A percentile compares a stretch with the other conserved stretches of the same genome.
Evolutionary conservation across 2,329 filamentous ascomycete species (phyloP).

Genomic region (Penicillium sp.): DNA sequence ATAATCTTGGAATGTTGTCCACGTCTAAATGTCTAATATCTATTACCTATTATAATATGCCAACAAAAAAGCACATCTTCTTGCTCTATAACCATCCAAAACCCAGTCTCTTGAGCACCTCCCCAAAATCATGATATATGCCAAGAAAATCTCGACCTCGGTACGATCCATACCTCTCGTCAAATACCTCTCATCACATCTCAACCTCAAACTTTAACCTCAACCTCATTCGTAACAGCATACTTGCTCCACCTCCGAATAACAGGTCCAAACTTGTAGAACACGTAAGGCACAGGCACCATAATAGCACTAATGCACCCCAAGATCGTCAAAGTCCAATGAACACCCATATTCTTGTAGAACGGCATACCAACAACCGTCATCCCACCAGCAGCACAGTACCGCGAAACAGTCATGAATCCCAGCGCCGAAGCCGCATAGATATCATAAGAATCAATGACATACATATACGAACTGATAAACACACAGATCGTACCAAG

Average conservation of each 20-base stretch:
- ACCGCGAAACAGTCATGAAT: conserved; percentile 45
- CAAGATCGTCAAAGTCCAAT: conserved; percentile 47
- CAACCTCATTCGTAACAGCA: conserved; percentile 15
- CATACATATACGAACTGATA: conserved; percentile 56
- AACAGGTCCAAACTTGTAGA: conserved; percentile 21
- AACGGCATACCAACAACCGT: conserved; percentile 38
- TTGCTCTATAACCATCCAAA: too few species aligned
- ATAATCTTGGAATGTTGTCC: too few species aligned
- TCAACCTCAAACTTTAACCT: conserved; percentile 1
- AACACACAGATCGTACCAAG: conserved; percentile 53
- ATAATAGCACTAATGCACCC: conserved; percentile 40
- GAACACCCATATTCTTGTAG: conserved; percentile 45
- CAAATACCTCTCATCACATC: neutral
- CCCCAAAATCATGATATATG: neutral
- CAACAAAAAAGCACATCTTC: too few species aligned
- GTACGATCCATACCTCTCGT: neutral
- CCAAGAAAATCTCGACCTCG: neutral
- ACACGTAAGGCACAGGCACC: conserved; percentile 45
- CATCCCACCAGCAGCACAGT: conserved; percentile 43
- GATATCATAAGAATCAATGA: conserved; percentile 58
- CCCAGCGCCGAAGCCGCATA: conserved; percentile 54
- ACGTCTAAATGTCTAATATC: neutral
- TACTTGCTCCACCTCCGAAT: conserved; percentile 25
- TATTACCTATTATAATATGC: neutral
- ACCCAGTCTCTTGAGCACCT: neutral